These are phyloP conservation scores for Pseudopithomyces chartarum DNA, from an alignment of 2,329 filamentous ascomycete species.

Conservation along the genomic window DNA sequence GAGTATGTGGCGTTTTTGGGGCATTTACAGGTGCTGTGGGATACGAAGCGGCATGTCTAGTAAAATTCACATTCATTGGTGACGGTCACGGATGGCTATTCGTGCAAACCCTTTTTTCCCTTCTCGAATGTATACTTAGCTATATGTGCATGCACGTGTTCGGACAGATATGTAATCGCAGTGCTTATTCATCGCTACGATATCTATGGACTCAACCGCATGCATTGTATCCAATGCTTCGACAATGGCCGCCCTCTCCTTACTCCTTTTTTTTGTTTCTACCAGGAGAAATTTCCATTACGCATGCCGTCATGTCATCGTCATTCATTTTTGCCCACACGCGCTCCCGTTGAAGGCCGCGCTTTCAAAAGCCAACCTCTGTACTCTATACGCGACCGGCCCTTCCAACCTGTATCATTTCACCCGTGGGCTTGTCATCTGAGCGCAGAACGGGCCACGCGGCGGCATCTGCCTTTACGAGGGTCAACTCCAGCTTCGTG, in stretches of 20 bases:
- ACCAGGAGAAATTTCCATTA: background rate
- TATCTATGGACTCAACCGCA: background rate
- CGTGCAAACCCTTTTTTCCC: background rate
- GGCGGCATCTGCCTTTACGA: slow-evolving; percentile 73
- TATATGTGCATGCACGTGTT: background rate
- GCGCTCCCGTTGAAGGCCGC: background rate
- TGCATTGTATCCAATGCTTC: background rate
- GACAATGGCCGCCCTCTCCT: background rate
- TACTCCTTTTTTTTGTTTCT: background rate
- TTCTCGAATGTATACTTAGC: background rate
- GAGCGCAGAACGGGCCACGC: slow-evolving; percentile 86
- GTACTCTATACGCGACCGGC: slow-evolving; percentile 58
- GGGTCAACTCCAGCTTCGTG: slow-evolving; percentile 82
- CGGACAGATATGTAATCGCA: too few species aligned
- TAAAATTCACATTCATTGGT: background rate
- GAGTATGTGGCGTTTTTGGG: slow-evolving; percentile 1
- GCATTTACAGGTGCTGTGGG: slow-evolving; percentile 4
- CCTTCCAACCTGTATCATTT: slow-evolving; percentile 88
- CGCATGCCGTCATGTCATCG: background rate
- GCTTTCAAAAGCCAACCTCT: background rate
- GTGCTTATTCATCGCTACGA: background rate
- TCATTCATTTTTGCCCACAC: background rate
- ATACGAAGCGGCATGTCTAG: background rate
- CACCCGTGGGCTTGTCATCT: slow-evolving; percentile 72
- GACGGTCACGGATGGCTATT: background rate